Conservation (phyloP, 495 filamentous ascomycete genomes). For the Bathelium albidoporum region DNA sequence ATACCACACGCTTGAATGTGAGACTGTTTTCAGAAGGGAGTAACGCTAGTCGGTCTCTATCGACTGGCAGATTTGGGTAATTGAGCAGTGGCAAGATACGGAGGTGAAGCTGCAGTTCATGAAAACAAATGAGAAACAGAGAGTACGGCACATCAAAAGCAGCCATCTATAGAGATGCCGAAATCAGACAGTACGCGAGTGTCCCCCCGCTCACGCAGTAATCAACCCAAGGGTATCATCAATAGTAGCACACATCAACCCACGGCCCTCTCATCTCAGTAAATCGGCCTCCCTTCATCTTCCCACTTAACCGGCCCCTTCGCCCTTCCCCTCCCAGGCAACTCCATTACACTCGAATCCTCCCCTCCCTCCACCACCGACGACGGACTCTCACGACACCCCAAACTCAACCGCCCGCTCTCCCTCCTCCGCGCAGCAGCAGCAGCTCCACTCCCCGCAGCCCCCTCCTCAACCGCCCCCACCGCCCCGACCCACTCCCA, state of each 20-base stretch:
- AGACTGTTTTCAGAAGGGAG: too few relatives aligned
- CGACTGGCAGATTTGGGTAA: too few relatives aligned
- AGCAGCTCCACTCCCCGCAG: background rate
- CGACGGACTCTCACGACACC: background rate
- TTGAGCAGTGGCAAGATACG: background rate
- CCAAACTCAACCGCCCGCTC: background rate
- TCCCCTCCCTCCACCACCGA: background rate
- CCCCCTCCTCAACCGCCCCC: background rate
- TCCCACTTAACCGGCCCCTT: conserved; percentile 3
- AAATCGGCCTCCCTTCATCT: background rate
- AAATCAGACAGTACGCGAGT: background rate
- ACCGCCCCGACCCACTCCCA: conserved; percentile 94
- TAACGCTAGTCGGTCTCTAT: too few relatives aligned
- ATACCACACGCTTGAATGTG: too few relatives aligned
- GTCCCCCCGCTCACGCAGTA: background rate
- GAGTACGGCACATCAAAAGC: background rate
- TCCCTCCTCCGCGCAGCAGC: too few relatives aligned
- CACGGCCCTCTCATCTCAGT: background rate
- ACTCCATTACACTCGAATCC: background rate
- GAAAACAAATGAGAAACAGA: background rate
- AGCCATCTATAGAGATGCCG: background rate
- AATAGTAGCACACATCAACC: background rate
- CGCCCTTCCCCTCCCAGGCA: background rate
- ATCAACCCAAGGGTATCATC: background rate
- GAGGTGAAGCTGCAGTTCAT: too few relatives aligned